Conservation (phyloP, 306 rosid genomes). For the Cercis canadensis region DNA sequence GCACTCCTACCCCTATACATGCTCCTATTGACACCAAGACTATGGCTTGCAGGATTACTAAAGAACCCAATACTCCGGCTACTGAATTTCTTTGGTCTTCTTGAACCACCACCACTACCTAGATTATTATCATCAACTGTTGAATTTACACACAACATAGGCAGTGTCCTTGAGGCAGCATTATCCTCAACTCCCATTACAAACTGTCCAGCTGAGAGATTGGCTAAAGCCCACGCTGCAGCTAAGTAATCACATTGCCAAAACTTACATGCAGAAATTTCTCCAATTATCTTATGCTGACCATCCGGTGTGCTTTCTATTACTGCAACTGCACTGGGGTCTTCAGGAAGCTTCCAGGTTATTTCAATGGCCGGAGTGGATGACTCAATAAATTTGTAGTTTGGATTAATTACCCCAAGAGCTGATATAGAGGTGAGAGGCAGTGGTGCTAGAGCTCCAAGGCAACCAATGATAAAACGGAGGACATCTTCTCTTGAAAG, state of each 20-base stretch:
- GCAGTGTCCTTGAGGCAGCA: conserved; percentile 52
- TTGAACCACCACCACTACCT: conserved; percentile 51
- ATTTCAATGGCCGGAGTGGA: conserved; percentile 71
- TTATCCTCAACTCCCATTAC: conserved; percentile 98
- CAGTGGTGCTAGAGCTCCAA: conserved; percentile 94
- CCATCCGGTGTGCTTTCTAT: conserved; percentile 57
- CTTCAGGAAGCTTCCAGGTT: conserved; percentile 63
- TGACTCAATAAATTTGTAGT: conserved; percentile 71
- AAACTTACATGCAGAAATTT: conserved; percentile 85
- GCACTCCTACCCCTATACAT: conserved; percentile 84
- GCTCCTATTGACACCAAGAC: conserved; percentile 71
- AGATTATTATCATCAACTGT: conserved; percentile 41
- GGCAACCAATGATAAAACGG: conserved; percentile 94
- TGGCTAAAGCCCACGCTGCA: conserved; percentile 95
- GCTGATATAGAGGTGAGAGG: conserved; percentile 86
- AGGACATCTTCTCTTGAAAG: conserved; percentile 97
- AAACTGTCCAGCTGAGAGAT: conserved; percentile 90
- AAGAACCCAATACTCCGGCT: conserved; percentile 88
- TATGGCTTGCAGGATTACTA: conserved; percentile 51
- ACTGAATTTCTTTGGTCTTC: conserved; percentile 68
- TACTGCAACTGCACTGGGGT: conserved; percentile 83
- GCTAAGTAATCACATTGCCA: conserved; percentile 93
- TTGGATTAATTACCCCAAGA: conserved; percentile 77
- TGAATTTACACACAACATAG: conserved; percentile 45
- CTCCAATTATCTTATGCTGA: conserved; percentile 81